Conservation (phyloP, 805 yeast species). For the Metschnikowia lachancei region DNA sequence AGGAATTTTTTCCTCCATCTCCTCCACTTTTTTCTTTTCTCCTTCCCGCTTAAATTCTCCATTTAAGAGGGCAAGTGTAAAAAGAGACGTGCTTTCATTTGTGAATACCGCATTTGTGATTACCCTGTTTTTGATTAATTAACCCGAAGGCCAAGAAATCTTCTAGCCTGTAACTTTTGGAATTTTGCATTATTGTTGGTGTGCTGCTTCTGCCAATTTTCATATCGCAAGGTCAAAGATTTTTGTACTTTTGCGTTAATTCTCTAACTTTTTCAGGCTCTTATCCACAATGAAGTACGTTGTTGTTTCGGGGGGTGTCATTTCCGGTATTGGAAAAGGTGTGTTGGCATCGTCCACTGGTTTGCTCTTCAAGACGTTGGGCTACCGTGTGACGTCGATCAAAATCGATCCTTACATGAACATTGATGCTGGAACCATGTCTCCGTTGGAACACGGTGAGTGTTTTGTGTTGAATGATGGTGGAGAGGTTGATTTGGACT, state of each 20-base stretch:
- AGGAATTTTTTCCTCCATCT: constrained; percentile 5
- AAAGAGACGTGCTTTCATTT: background rate
- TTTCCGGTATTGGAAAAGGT: constrained; percentile 99
- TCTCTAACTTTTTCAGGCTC: background rate
- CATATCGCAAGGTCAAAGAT: background rate
- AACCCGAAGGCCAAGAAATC: too few species aligned
- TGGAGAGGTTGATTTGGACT: constrained; percentile 97
- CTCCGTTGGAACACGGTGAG: constrained; percentile 98
- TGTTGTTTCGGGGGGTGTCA: constrained; percentile 98
- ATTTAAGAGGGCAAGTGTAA: constrained; percentile 43
- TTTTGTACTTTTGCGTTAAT: background rate
- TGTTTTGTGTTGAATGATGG: constrained; percentile 98
- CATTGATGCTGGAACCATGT: constrained; percentile 99
- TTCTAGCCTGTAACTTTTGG: too few species aligned
- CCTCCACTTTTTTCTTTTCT: constrained; percentile 19
- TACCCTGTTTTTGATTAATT: too few species aligned
- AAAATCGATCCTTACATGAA: constrained; percentile 99
- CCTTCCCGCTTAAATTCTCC: constrained; percentile 45
- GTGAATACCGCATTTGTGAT: background rate
- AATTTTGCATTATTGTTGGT: too few species aligned
- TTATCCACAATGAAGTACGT: constrained; percentile 84
- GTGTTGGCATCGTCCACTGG: constrained; percentile 98
- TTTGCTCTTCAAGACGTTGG: constrained; percentile 85
- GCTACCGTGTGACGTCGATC: constrained; percentile 93
- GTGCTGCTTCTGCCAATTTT: too few species aligned